Conservation (phyloP, 2,329 filamentous ascomycete genomes). For the Aureobasidium sp. region DNA sequence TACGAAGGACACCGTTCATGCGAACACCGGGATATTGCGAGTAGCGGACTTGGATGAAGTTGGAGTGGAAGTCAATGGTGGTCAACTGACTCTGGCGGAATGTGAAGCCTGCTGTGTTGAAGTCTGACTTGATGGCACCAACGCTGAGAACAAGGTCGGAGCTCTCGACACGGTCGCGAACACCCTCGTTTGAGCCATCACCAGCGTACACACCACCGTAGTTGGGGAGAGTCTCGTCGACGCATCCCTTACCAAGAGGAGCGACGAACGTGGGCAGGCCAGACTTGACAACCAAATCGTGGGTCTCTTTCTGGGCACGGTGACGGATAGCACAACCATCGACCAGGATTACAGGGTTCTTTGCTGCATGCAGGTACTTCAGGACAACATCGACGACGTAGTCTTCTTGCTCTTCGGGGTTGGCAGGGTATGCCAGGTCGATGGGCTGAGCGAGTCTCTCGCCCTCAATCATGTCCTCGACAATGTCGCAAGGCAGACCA, state of each 20-base stretch:
- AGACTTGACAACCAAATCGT: slow-evolving; percentile 65
- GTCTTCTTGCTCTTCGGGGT: slow-evolving; percentile 65
- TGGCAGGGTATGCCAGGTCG: slow-evolving; percentile 56
- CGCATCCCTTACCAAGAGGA: slow-evolving; percentile 80
- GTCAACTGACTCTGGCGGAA: slow-evolving; percentile 20
- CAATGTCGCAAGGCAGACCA: slow-evolving; percentile 77
- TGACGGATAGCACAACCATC: slow-evolving; percentile 80
- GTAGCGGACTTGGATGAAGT: slow-evolving; percentile 47
- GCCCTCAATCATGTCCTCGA: slow-evolving; percentile 68
- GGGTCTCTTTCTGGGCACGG: slow-evolving; percentile 64
- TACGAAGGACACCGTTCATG: slow-evolving; percentile 58
- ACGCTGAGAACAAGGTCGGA: slow-evolving; percentile 21
- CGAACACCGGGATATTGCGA: slow-evolving; percentile 70
- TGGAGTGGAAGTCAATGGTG: slow-evolving; percentile 43
- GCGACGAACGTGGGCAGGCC: slow-evolving; percentile 79
- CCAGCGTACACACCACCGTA: slow-evolving; percentile 57
- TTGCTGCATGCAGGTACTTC: slow-evolving; percentile 64
- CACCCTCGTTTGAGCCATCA: slow-evolving; percentile 19
- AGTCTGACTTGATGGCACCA: slow-evolving; percentile 21
- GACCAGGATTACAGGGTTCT: slow-evolving; percentile 70
- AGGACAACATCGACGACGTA: slow-evolving; percentile 75
- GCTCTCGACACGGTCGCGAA: slow-evolving; percentile 21
- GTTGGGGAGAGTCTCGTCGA: slow-evolving; percentile 67
- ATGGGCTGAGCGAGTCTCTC: slow-evolving; percentile 62
- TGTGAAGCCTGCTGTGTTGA: slow-evolving; percentile 29